A percentile compares a stretch with the other conserved stretches of the same genome.
Evolutionary conservation across 1,139 yeast genomes (phyloP).

Genomic region (Pichia inconspicua): DNA sequence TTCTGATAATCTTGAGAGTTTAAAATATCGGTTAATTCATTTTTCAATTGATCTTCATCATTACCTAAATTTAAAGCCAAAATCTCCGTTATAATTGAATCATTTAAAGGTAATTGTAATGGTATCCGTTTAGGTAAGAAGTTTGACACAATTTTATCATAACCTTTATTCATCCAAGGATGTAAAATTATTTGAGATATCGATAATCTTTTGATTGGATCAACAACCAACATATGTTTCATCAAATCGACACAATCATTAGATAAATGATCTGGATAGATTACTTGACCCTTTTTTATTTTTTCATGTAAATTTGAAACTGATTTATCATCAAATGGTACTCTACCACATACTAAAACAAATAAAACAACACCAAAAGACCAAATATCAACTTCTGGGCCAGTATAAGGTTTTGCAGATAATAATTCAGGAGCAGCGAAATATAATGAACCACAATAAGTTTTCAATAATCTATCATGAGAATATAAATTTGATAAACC

Average conservation of each 20-base stretch:
- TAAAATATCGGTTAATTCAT: slow-evolving; percentile 51
- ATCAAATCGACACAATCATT: slow-evolving; percentile 77
- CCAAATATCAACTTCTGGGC: slow-evolving; percentile 99
- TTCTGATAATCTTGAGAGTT: slow-evolving; percentile 61
- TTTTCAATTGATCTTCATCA: slow-evolving; percentile 47
- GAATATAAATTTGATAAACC: slow-evolving; percentile 87
- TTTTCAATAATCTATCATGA: slow-evolving; percentile 64
- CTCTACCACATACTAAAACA: slow-evolving; percentile 94
- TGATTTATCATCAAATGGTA: slow-evolving; percentile 94
- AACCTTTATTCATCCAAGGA: slow-evolving; percentile 94
- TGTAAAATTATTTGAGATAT: slow-evolving; percentile 74
- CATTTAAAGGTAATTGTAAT: slow-evolving; percentile 63
- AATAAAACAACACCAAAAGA: slow-evolving; percentile 94
- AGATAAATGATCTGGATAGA: slow-evolving; percentile 79
- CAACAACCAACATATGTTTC: slow-evolving; percentile 86
- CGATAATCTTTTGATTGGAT: slow-evolving; percentile 73
- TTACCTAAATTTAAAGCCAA: slow-evolving; percentile 70
- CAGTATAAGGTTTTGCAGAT: slow-evolving; percentile 85
- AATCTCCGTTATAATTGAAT: slow-evolving; percentile 64
- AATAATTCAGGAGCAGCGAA: slow-evolving; percentile 98
- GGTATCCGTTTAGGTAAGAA: slow-evolving; percentile 76
- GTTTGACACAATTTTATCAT: slow-evolving; percentile 62
- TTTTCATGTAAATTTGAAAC: slow-evolving; percentile 91
- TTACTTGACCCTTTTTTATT: slow-evolving; percentile 87
- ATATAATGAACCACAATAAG: slow-evolving; percentile 95